Percentiles rank a stretch among this genome's conserved stretches.
phyloP scores from a whole-genome alignment of 2,329 filamentous ascomycete species.

The Paecilomyces niveus region DNA sequence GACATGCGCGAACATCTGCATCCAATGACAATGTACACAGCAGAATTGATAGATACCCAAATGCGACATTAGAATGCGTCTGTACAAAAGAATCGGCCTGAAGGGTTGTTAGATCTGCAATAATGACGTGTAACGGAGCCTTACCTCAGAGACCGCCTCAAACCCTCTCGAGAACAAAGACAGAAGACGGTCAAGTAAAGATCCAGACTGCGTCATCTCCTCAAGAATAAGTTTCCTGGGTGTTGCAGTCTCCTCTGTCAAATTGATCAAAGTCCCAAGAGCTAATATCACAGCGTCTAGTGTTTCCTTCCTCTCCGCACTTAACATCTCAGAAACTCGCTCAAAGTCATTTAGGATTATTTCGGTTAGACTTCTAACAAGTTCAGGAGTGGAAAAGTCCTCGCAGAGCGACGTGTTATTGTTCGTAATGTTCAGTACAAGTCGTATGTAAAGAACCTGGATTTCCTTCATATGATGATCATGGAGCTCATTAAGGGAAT shows the following conservation, averaged over 20 bases:
- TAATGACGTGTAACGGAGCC: conserved; percentile 20
- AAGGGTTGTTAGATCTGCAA: conserved; percentile 6
- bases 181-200: conserved; percentile 54
- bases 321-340: conserved; percentile 20
- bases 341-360: conserved; percentile 29
- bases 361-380: conserved; percentile 29
- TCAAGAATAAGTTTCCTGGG: conserved; percentile 49
- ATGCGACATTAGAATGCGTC: conserved; percentile 70
- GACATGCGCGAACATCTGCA: conserved; percentile 32
- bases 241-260: conserved; percentile 67
- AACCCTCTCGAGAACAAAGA: conserved; percentile 61
- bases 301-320: conserved; percentile 43
- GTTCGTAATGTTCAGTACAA: conserved; percentile 82
- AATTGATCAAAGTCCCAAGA: conserved; percentile 78
- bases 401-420: conserved; percentile 64
- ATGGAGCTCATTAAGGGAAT: conserved; percentile 7
- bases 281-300: conserved; percentile 70
- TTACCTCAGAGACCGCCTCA: conserved; percentile 61
- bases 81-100: conserved; percentile 56
- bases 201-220: conserved; percentile 26
- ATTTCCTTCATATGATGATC: conserved; percentile 18
- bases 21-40: conserved; percentile 72
- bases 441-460: conserved; percentile 48
- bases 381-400: conserved; percentile 49
- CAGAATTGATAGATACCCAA: conserved; percentile 79